A percentile compares a stretch with the other conserved stretches of the same genome.
Evolutionary conservation across 225 moss, liverwort and hornwort species (phyloP).

Genomic region (Pleurozium schreberi): DNA sequence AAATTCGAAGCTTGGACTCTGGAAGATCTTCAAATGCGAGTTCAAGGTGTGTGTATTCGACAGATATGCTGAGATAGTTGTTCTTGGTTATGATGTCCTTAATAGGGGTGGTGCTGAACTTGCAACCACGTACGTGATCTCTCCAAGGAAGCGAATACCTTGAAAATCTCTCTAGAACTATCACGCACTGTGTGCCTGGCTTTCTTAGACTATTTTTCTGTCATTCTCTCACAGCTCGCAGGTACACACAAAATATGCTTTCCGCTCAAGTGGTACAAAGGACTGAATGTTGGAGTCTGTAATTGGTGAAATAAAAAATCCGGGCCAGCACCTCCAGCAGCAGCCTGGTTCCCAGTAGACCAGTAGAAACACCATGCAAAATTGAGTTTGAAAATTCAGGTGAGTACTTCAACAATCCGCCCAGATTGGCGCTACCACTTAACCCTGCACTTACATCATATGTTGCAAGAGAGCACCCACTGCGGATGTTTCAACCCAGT

Average conservation of each 20-base stretch:
- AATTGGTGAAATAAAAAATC: not conserved
- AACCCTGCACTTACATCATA: not conserved
- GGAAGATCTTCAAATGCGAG: not conserved
- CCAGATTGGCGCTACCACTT: not conserved
- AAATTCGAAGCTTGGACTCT: not conserved
- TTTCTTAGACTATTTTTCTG: not conserved
- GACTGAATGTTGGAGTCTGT: not conserved
- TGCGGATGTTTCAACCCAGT: not conserved
- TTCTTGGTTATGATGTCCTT: not conserved
- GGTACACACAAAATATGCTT: not conserved
- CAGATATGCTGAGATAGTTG: not conserved
- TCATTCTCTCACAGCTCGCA: not conserved
- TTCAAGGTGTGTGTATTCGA: not conserved
- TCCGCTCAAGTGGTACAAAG: not conserved
- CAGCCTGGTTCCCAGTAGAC: not conserved
- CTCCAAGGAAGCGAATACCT: not conserved
- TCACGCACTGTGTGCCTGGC: not conserved
- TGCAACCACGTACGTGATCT: not conserved
- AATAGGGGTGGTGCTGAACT: not conserved
- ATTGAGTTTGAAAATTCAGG: not conserved
- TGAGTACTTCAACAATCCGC: not conserved
- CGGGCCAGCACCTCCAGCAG: not conserved
- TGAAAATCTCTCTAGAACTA: not conserved
- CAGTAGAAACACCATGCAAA: not conserved
- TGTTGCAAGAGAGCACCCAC: not conserved